Conservation (phyloP, 805 yeast genomes). For the Yamadazyma paraphyllophila region DNA sequence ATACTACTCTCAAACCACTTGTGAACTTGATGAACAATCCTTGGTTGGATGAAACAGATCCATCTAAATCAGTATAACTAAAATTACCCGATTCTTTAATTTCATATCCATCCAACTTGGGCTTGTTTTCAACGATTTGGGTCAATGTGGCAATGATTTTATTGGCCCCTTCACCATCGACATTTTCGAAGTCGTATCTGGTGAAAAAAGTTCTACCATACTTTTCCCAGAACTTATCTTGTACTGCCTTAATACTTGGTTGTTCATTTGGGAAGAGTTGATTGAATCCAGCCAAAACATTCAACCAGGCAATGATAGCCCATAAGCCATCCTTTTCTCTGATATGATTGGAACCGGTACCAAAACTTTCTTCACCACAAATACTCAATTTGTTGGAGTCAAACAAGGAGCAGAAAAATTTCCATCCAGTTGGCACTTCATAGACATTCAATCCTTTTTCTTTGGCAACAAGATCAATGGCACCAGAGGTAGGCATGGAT, state of each 20-base stretch:
- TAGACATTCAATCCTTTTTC: constrained; percentile 70
- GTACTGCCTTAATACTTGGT: constrained; percentile 76
- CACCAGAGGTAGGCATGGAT: constrained; percentile 96
- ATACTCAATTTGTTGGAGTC: constrained; percentile 91
- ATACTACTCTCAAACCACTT: constrained; percentile 81
- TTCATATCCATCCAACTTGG: constrained; percentile 44
- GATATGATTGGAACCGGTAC: constrained; percentile 96
- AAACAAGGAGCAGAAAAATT: constrained; percentile 92
- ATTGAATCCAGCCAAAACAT: constrained; percentile 83
- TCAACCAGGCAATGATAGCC: constrained; percentile 98
- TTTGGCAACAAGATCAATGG: constrained; percentile 87
- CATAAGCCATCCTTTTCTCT: constrained; percentile 97
- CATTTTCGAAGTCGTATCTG: constrained; percentile 89
- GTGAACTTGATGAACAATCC: constrained; percentile 82
- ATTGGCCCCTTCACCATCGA: constrained; percentile 70
- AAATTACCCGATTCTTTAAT: constrained; percentile 84
- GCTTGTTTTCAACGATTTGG: constrained; percentile 25
- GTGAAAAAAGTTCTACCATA: constrained; percentile 98
- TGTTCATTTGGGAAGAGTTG: constrained; percentile 51
- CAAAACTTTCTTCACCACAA: constrained; percentile 98
- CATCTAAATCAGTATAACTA: constrained; percentile 91
- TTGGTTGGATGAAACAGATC: constrained; percentile 82
- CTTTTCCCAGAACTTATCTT: constrained; percentile 80
- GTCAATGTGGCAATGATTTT: constrained; percentile 54
- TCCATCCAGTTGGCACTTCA: constrained; percentile 99